Conservation (phyloP, 2,329 filamentous ascomycete genomes). For the Colletotrichum nymphaeae region DNA sequence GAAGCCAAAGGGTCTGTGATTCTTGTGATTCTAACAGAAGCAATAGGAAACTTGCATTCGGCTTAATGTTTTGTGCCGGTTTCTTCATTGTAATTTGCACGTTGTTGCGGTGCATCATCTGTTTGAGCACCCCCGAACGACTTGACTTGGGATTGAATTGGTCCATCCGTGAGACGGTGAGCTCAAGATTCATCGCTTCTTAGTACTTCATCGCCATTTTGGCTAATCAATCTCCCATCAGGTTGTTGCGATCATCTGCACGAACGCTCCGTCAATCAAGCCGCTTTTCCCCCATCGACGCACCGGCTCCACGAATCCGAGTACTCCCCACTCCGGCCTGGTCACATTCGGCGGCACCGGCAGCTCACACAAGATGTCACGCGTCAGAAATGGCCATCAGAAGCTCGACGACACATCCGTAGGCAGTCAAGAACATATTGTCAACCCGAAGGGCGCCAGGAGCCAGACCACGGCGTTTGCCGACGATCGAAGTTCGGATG, state of each 20-base stretch:
- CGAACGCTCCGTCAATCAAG: conserved; percentile 31
- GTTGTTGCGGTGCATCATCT: conserved; percentile 33
- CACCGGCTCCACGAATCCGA: conserved; percentile 12
- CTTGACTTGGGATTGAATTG: conserved; percentile 30
- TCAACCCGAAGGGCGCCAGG: background rate
- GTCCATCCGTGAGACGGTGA: conserved; percentile 35
- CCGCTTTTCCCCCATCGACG: conserved; percentile 20
- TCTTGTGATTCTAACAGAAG: background rate
- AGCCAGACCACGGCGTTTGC: conserved; percentile 19
- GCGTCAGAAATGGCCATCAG: conserved; percentile 10
- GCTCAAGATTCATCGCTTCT: too few species aligned
- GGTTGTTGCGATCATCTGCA: conserved; percentile 29
- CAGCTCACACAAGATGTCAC: conserved; percentile 9
- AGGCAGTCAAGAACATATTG: conserved; percentile 29
- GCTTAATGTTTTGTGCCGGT: conserved; percentile 36
- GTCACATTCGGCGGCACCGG: conserved; percentile 28
- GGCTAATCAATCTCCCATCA: background rate
- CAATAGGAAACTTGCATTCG: conserved; percentile 35
- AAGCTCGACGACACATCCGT: conserved; percentile 16
- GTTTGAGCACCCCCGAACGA: conserved; percentile 23
- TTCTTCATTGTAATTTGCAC: conserved; percentile 37
- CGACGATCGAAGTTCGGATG: conserved; percentile 22
- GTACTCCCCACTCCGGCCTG: conserved; percentile 13
- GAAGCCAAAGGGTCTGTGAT: rapidly evolving
- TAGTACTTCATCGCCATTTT: background rate